Evolutionary conservation across 768 basidiomycete species (phyloP).

Genomic region (Rhodotorula diobovata): DNA sequence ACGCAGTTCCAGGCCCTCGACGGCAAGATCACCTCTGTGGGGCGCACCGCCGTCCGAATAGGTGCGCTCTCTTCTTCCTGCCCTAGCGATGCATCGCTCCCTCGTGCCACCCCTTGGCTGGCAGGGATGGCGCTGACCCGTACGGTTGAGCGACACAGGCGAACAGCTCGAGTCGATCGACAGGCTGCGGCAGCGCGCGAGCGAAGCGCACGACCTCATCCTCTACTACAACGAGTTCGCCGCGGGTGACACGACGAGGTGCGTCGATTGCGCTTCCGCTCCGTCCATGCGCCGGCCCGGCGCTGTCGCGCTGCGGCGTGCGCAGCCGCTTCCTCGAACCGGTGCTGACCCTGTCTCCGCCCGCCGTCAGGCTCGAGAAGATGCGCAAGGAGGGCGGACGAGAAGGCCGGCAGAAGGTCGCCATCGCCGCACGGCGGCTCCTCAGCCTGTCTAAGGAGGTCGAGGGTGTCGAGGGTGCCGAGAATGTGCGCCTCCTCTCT

Average conservation of each 20-base stretch:
- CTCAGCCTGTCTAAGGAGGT: conserved; percentile 88
- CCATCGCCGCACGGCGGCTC: conserved; percentile 76
- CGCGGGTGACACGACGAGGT: conserved; percentile 63
- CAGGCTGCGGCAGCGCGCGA: conserved; percentile 81
- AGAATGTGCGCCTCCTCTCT: conserved; percentile 56
- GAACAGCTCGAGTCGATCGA: conserved; percentile 95
- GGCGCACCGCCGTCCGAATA: conserved; percentile 86
- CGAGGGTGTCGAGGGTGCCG: conserved; percentile 69
- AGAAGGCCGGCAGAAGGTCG: conserved; percentile 81
- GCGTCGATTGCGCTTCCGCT: conserved; percentile 20
- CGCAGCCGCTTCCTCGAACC: too few relatives aligned
- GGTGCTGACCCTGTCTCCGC: conserved; percentile 15
- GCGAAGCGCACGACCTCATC: conserved; percentile 88
- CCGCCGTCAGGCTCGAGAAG: conserved; percentile 56
- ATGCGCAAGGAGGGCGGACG: conserved; percentile 77
- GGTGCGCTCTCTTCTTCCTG: conserved; percentile 54
- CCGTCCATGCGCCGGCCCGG: too few relatives aligned
- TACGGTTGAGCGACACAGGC: conserved; percentile 52
- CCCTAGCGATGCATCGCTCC: too few relatives aligned
- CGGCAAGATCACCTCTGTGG: conserved; percentile 82
- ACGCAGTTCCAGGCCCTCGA: conserved; percentile 56
- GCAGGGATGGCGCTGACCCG: neutral
- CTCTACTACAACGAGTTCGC: conserved; percentile 91
- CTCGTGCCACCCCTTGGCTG: neutral
- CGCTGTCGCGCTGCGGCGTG: too few relatives aligned